Base-by-base conservation (phyloP, 768 basidiomycete genomes). In the Leccinum aurantiacum region DNA sequence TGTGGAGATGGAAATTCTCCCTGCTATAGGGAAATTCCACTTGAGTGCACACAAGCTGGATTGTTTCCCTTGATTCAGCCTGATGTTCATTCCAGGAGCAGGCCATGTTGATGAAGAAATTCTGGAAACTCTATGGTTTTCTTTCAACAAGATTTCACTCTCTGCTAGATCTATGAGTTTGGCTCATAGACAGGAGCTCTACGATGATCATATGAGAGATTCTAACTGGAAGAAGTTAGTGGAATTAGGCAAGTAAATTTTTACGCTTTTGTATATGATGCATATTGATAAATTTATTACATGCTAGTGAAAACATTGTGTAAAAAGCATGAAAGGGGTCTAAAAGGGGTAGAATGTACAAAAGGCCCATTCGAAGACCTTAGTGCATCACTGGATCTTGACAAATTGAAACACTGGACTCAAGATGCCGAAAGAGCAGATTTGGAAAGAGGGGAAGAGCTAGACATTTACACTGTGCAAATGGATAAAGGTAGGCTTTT, bases 51-150 rank as follows among this genome's bases (percentile, higher is more conserved):
- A 76, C 33, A 57, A 67, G 25, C 58, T 63, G 0, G 24, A 55
- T 0, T 77, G 74, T 53, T 60, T 69, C 7, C 51, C 67, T 4
- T 41, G 67, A 0, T 78, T 68, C 24, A 67, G 33, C 4, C 25
- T 55, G 0, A 47, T 59, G 58, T 78, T 10, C 49, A 46, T 2
- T 9, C n/a, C 19, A 17, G 76, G 76, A 0, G 65, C 62, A 1
- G 71, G 73, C 0, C 62, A 72, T 9, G 44, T 74, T 0, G 72
- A 75, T 44, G 72, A 74, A 0, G 72, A 77, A 47, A 74, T 77
- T 4, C 27, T 78, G 6, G 75, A 77, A 37, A 74, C 72, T 0
- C 44, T 78, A 0, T 78, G 75, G 76, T 59, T 65, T 0, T 25
- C 58, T 0, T 57, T 77, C 0, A 77, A 78, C 38, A 60, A 69